Base-by-base conservation (phyloP, 768 basidiomycete species). In the Piloderma croceum region DNA sequence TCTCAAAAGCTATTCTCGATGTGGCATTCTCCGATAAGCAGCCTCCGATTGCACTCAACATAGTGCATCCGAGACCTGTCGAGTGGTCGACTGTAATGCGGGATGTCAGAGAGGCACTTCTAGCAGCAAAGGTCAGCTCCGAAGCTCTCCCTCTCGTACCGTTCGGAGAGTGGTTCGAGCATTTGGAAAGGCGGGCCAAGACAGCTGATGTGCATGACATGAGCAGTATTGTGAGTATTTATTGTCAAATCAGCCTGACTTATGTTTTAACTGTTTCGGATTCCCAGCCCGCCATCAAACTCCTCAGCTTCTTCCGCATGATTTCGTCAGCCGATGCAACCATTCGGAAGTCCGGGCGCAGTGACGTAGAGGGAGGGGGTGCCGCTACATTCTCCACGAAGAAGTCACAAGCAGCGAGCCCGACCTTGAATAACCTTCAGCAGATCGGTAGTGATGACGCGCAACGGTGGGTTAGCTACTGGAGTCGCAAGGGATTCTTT, bases 61-160 rank as follows among this genome's bases (percentile, higher is more conserved):
- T 74, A 3, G 52, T 65, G 1, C 67, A 71, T 43, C 71, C 72
- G 7, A 44, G 52, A 5, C 59, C 64, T 3, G 43, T 58, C 3
- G 31, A 53, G 3, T 70, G 68, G 65, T 43, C 46, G 2, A 35
- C 45, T 1, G 43, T 67, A 25, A 61, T 71, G 4, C 25, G 15
- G 0, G 44, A 41, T 5, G 47, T 70, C 13, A 51, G 42, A 6
- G 43, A 51, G 39, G 41, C 51, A 1, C 24, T 57, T 31, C 39
- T 31, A 36, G 53, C 31, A 9, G 46, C 45, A 31, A 24, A 7
- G 18, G 48, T 0, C 36, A 24, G 1, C 20, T 51, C 37, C 6
- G 25, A 34, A 7, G 33, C 47, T 37, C 50, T 70, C 2, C 56
- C 58, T 1, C 41, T 68, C 34, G 50, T 68, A 4, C 53, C 67